Conservation (phyloP, 345 rosid species). For the Cardiospermum halicacabum region DNA sequence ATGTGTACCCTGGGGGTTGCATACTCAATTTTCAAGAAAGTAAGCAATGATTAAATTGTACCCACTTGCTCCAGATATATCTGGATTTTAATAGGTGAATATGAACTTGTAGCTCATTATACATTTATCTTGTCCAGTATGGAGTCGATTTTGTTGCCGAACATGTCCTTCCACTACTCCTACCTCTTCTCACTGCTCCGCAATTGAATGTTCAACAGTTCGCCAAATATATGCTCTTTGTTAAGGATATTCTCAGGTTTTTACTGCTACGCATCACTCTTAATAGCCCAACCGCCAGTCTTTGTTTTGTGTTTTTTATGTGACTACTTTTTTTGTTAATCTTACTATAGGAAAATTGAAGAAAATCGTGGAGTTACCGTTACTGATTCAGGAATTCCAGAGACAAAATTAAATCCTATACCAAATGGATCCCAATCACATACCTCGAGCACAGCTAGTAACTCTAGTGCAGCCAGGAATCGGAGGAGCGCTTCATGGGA, state of each 20-base stretch:
- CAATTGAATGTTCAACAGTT: constrained; percentile 90
- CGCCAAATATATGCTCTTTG: constrained; percentile 90
- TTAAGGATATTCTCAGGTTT: constrained; percentile 90
- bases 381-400: constrained; percentile 55
- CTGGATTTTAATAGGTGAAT: not conserved
- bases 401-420: constrained; percentile 34
- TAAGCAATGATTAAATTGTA: constrained; percentile 11
- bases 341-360: constrained; percentile 63
- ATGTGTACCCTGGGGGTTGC: constrained; percentile 97
- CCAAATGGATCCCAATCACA: constrained; percentile 53
- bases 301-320: not conserved
- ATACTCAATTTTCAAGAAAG: constrained; percentile 86
- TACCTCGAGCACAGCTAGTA: constrained; percentile 36
- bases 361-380: constrained; percentile 78
- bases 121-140: constrained; percentile 41
- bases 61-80: constrained; percentile 9
- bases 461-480: constrained; percentile 42
- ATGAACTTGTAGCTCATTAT: constrained; percentile 9
- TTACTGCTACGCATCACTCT: constrained; percentile 6
- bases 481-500: constrained; percentile 66
- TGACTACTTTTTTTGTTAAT: constrained; percentile 2
- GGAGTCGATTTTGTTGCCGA: constrained; percentile 89
- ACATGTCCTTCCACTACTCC: constrained; percentile 77
- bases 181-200: constrained; percentile 89
- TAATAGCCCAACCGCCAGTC: not conserved